Conservation (phyloP, 352 stramenopile genomes). For the Phytophthora boehmeriae region DNA sequence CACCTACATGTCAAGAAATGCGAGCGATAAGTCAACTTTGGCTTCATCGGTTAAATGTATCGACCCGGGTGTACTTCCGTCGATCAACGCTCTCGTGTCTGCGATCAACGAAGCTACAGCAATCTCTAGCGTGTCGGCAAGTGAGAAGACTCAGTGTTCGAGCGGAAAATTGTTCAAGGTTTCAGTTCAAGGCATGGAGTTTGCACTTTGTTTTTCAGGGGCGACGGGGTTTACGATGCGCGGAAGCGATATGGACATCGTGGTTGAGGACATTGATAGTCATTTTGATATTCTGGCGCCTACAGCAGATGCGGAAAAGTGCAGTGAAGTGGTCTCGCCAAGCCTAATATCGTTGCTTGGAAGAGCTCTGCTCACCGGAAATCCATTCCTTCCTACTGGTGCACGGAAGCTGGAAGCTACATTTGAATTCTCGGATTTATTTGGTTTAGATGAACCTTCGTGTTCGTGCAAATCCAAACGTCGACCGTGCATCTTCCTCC, state of each 20-base stretch:
- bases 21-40: background rate
- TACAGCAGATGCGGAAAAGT: background rate
- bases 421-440: constrained; percentile 5
- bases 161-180: constrained; percentile 5
- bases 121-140: constrained; percentile 2
- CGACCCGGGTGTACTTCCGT: constrained; percentile 13
- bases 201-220: constrained; percentile 13
- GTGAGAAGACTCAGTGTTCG: background rate
- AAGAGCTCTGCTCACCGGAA: constrained; percentile 10
- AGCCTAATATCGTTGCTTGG: constrained; percentile 10
- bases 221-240: constrained; percentile 16
- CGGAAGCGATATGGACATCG: constrained; percentile 24
- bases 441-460: background rate
- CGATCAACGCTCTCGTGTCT: constrained; percentile 22
- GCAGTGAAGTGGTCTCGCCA: background rate
- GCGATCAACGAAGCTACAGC: constrained; percentile 12
- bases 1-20: constrained; percentile 22
- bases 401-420: constrained; percentile 7
- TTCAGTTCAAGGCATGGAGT: constrained; percentile 12
- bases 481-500: constrained; percentile 29
- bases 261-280: constrained; percentile 17
- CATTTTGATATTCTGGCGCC: constrained; percentile 14
- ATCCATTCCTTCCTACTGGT: background rate
- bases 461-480: constrained; percentile 23
- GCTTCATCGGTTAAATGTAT: constrained; percentile 14